Conservation (phyloP, 345 rosid species). For the Zanthoxylum bungeanum region DNA sequence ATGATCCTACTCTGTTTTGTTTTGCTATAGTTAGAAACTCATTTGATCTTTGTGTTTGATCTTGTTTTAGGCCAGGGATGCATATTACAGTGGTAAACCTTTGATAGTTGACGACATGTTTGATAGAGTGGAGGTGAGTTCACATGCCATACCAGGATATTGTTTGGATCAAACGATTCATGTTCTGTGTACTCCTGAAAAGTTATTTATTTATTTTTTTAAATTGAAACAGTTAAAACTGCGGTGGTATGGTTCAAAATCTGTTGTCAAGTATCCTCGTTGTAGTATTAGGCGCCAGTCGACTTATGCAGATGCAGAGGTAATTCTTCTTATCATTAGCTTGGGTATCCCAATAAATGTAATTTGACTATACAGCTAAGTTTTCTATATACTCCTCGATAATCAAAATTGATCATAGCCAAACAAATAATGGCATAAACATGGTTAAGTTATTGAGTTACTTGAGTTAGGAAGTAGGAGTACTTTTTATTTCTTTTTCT, state of each 20-base stretch:
- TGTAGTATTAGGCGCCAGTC: slow-evolving; percentile 87
- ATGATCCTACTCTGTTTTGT: not conserved
- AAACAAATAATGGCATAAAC: not conserved
- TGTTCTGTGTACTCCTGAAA: not conserved
- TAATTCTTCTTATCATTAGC: slow-evolving; percentile 28
- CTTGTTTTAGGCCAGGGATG: slow-evolving; percentile 65
- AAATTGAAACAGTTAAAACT: slow-evolving; percentile 58
- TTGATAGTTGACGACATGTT: slow-evolving; percentile 93
- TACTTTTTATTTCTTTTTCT: slow-evolving; percentile 19
- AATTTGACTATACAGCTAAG: not conserved
- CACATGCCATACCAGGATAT: not conserved
- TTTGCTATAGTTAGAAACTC: not conserved
- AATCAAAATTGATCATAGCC: not conserved
- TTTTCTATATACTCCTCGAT: not conserved
- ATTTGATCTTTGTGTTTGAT: not conserved
- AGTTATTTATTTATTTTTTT: not conserved
- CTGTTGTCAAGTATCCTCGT: slow-evolving; percentile 92
- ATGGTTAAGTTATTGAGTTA: slow-evolving; percentile 7
- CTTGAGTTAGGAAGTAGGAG: not conserved
- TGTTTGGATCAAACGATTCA: not conserved
- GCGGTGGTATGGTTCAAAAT: slow-evolving; percentile 87
- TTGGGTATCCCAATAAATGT: not conserved
- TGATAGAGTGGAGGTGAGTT: slow-evolving; percentile 89
- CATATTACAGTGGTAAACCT: slow-evolving; percentile 86
- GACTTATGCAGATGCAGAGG: slow-evolving; percentile 93